These are phyloP conservation scores for Alternaria ventricosa DNA, from an alignment of 2,329 filamentous ascomycete species.

Conservation along the genomic window DNA sequence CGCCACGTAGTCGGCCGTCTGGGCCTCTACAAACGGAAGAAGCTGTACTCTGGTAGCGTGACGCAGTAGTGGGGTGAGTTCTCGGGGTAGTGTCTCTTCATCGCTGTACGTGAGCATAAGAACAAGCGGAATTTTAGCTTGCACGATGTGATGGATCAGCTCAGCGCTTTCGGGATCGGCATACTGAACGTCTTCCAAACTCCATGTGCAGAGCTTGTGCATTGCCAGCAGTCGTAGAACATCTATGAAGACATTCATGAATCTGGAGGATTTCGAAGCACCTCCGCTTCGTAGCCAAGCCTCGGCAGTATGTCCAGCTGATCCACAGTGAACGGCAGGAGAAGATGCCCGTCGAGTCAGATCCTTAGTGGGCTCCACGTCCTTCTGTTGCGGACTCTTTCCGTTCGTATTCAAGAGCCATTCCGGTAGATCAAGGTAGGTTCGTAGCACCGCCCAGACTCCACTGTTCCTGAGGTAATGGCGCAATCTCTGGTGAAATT, in stretches of 20 bases:
- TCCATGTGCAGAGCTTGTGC: slow-evolving; percentile 87
- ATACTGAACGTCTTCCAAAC: slow-evolving; percentile 87
- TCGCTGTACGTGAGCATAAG: slow-evolving; percentile 64
- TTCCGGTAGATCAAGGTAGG: slow-evolving; percentile 68
- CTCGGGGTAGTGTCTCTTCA: slow-evolving; percentile 48
- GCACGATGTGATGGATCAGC: slow-evolving; percentile 80
- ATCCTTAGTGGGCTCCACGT: slow-evolving; percentile 22
- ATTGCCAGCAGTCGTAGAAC: slow-evolving; percentile 81
- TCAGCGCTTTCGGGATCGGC: slow-evolving; percentile 88
- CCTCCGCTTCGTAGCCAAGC: slow-evolving; percentile 56
- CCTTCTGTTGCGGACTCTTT: slow-evolving; percentile 34
- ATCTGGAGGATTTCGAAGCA: slow-evolving; percentile 65
- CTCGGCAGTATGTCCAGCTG: slow-evolving; percentile 47
- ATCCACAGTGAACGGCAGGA: slow-evolving; percentile 47
- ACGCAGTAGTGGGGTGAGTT: slow-evolving; percentile 47
- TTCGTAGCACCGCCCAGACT: slow-evolving; percentile 64
- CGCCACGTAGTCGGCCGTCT: slow-evolving; percentile 83
- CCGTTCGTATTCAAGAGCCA: slow-evolving; percentile 59
- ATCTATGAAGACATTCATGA: slow-evolving; percentile 89
- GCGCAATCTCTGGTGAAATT: slow-evolving; percentile 66
- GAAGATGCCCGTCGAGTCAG: slow-evolving; percentile 38
- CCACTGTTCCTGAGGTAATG: slow-evolving; percentile 58
- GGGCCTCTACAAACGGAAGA: slow-evolving; percentile 74
- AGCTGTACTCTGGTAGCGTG: slow-evolving; percentile 71
- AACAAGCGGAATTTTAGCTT: slow-evolving; percentile 79